phyloP scores from a whole-genome alignment of 352 stramenopile genomes.

The Globisporangium canariense region DNA sequence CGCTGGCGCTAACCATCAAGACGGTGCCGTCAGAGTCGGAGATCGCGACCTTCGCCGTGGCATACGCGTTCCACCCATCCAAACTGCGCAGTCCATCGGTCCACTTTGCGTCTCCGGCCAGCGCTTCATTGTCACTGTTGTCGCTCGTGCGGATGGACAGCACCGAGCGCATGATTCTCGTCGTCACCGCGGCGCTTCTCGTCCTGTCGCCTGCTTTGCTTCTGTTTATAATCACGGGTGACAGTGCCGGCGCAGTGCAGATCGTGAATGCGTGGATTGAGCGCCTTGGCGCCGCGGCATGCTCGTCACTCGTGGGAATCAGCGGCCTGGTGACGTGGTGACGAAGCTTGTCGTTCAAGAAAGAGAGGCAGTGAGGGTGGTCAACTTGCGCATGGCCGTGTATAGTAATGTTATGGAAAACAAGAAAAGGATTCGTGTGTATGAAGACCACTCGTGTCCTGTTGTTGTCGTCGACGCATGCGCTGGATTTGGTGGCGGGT shows the following conservation, averaged over 20 bases:
- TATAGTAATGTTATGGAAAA: neutral
- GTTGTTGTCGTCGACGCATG: neutral
- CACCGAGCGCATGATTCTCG: conserved; percentile 10
- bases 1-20: neutral
- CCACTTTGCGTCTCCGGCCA: neutral
- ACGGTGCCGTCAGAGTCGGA: neutral
- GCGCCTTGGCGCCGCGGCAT: conserved; percentile 1
- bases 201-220: conserved; percentile 2
- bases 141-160: conserved; percentile 1
- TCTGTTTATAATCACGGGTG: neutral
- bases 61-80: neutral
- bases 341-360: neutral
- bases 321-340: neutral
- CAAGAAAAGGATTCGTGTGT: neutral
- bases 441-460: neutral
- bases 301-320: conserved; percentile 5
- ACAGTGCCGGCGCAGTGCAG: neutral
- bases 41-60: neutral
- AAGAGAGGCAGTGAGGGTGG: neutral
- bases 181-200: neutral
- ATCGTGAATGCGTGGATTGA: conserved; percentile 6
- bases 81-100: conserved; percentile 13
- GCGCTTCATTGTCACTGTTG: neutral
- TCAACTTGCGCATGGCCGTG: neutral
- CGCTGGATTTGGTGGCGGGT: neutral